Conservation (phyloP, 1,284 basidiomycete genomes). For the Ceratobasidium sp. region DNA sequence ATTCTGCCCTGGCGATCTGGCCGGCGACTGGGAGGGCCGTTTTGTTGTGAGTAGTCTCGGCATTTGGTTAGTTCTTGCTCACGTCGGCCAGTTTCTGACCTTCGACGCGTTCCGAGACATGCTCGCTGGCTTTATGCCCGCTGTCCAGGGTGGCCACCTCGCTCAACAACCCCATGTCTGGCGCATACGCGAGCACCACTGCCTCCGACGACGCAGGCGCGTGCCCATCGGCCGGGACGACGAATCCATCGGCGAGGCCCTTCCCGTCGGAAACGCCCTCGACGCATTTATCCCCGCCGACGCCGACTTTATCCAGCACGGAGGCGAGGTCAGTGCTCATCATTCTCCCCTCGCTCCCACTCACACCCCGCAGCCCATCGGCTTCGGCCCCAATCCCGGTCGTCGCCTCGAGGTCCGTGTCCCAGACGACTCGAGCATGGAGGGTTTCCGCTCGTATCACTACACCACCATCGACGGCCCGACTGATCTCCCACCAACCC, state of each 20-base stretch:
- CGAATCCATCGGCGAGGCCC: slow-evolving; percentile 1
- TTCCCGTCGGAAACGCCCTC: slow-evolving; percentile 8
- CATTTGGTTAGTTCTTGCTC: neutral
- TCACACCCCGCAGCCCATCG: neutral
- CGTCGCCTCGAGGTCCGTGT: slow-evolving; percentile 22
- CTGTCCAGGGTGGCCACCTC: slow-evolving; percentile 56
- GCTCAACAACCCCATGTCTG: slow-evolving; percentile 62
- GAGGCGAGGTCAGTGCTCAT: neutral
- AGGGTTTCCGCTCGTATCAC: neutral
- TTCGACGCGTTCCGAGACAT: slow-evolving; percentile 57
- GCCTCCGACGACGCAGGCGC: slow-evolving; percentile 3
- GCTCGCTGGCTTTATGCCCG: slow-evolving; percentile 48
- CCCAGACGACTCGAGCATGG: neutral
- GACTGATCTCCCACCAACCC: neutral
- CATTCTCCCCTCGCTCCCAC: neutral
- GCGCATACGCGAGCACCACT: slow-evolving; percentile 53
- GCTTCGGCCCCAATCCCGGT: neutral
- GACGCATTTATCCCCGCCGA: slow-evolving; percentile 32
- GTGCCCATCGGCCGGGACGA: neutral
- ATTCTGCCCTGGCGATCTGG: slow-evolving; percentile 51
- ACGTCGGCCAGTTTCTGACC: slow-evolving; percentile 54
- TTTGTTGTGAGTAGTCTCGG: slow-evolving; percentile 47
- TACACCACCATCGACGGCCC: slow-evolving; percentile 15
- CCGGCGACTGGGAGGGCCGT: slow-evolving; percentile 59
- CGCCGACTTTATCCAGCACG: slow-evolving; percentile 33